phyloP scores from a whole-genome alignment of 305 asterid species.

The Fraxinus paxiana region DNA sequence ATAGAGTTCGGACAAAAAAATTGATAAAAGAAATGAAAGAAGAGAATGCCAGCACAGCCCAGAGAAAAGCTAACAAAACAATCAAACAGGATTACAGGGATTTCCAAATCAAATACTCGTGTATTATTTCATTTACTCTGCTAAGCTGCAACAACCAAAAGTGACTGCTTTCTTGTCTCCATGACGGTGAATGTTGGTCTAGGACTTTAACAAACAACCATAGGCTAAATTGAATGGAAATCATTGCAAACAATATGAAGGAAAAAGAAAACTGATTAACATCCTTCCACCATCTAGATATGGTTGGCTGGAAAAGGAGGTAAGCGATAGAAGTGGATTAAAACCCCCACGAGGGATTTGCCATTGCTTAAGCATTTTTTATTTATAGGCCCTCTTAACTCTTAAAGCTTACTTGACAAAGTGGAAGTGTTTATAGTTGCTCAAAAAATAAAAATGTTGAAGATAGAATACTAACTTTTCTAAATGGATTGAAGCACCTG shows the following conservation, averaged over 20 bases:
- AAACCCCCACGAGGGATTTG: neutral
- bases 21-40: constrained; percentile 13
- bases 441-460: neutral
- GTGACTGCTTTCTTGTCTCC: neutral
- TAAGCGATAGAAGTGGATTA: neutral
- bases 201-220: neutral
- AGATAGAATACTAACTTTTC: neutral
- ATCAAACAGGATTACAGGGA: neutral
- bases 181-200: neutral
- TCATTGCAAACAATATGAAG: neutral
- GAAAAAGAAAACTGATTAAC: neutral
- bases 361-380: neutral
- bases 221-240: neutral
- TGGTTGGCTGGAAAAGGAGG: neutral
- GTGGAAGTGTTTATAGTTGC: neutral
- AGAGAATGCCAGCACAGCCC: neutral
- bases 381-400: neutral
- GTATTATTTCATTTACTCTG: neutral
- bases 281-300: neutral
- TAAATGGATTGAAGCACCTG: neutral
- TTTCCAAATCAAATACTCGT: neutral
- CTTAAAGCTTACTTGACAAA: neutral
- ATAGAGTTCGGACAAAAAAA: constrained; percentile 1
- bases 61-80: constrained; percentile 2
- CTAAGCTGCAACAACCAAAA: neutral